Conservation (phyloP, 768 basidiomycete genomes). For the Antrodiella citrinella region DNA sequence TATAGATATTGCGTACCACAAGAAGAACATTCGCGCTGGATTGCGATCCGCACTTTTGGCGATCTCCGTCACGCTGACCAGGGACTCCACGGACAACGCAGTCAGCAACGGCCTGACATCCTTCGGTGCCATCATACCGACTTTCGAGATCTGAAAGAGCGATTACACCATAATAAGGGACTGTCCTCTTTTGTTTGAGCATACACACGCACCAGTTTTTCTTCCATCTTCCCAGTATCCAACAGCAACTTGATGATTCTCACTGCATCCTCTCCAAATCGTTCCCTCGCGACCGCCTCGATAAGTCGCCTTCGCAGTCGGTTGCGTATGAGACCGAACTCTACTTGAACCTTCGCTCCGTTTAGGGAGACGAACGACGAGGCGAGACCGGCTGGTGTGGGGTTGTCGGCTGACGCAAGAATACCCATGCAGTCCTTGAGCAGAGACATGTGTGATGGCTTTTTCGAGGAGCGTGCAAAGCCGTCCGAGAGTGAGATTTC, state of each 20-base stretch:
- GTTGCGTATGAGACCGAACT: constrained; percentile 65
- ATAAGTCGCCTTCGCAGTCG: constrained; percentile 63
- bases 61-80: constrained; percentile 90
- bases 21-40: constrained; percentile 81
- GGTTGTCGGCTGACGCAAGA: constrained; percentile 76
- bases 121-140: constrained; percentile 87
- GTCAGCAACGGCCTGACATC: constrained; percentile 78
- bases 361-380: constrained; percentile 64
- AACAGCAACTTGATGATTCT: constrained; percentile 73
- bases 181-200: not conserved
- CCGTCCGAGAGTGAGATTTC: constrained; percentile 55
- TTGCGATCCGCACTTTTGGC: constrained; percentile 87
- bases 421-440: constrained; percentile 79
- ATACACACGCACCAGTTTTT: constrained; percentile 62
- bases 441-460: constrained; percentile 43
- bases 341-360: constrained; percentile 69
- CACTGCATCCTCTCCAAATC: constrained; percentile 77
- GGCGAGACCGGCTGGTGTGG: constrained; percentile 60
- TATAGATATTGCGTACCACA: too few relatives aligned
- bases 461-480: constrained; percentile 48
- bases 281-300: constrained; percentile 73
- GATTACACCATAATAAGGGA: not conserved
- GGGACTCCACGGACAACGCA: constrained; percentile 67
- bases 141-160: constrained; percentile 71
- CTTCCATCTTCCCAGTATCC: constrained; percentile 86